Base-by-base conservation (phyloP, 176 grass and related monocot genomes). In the Otatea glauca region DNA sequence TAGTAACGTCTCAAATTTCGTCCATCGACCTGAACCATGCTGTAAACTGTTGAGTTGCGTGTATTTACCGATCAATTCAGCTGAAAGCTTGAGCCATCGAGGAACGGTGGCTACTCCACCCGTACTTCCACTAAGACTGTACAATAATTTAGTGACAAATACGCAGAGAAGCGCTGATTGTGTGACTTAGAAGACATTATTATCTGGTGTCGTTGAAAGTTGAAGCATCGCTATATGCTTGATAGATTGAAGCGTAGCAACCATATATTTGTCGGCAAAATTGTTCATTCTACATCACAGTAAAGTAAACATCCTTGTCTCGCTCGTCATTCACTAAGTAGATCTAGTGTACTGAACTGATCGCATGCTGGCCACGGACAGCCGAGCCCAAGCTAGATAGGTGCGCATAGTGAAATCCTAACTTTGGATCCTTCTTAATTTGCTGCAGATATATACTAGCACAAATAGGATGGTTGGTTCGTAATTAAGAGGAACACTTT, bases 301-400 rank as follows among this genome's bases (percentile, higher is more conserved):
- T 18, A 85, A 55, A 60, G 51, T 47, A 70, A n/a, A 43, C 51
- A 84, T 84, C 71, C 47, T 20, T 54, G 45, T 78, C 54, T 71
- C 9, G 10, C 76, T 47, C 76, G 59, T 78, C 76, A 47, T 37
- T 77, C 75, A 25, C 10, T 39, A 6, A 18, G 50, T 18, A 37
- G 32, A 55, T 55, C 37, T 37, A 37, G 35, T 43, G 58, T 9
- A 23, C 25, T 32, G 9, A 18, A 47, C 25, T 35, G 49, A n/a
- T 79, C 4, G 60, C 47, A 60, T 21, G 16, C 25, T 18, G 54
- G 48, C 24, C 72, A 76, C 77, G 63, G 82, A 89, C 88, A 32
- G 53, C 3, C 17, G 38, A 35, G 39, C 38, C 2, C 78, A 8
- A 60, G 56, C 3, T 60, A 24, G n/a, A 4, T 6, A 18, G 14